Evolutionary conservation across 129 eudicot species (phyloP).

Genomic region (Tagetes erecta): DNA sequence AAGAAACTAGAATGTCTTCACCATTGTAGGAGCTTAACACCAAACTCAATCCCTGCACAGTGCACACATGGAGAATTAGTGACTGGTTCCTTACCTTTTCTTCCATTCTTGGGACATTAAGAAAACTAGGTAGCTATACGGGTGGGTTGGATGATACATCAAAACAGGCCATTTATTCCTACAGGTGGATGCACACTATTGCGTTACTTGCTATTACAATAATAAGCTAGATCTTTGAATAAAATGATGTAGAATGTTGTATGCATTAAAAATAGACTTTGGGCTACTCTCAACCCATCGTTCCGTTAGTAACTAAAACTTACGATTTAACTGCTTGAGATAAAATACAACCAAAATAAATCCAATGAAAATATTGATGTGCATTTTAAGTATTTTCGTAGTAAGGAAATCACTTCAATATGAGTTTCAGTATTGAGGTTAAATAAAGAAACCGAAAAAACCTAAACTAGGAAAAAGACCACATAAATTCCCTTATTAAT

Average conservation of each 20-base stretch:
- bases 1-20: slow-evolving; percentile 86
- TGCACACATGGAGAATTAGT: neutral
- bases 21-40: slow-evolving; percentile 81
- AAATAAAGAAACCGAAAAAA: neutral
- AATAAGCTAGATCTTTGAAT: neutral
- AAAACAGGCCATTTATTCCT: slow-evolving; percentile 2
- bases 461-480: neutral
- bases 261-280: neutral
- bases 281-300: neutral
- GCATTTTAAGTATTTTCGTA: neutral
- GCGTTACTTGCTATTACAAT: neutral
- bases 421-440: neutral
- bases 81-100: neutral
- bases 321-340: neutral
- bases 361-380: neutral
- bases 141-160: neutral
- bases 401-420: neutral
- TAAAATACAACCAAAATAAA: neutral
- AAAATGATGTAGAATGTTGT: neutral
- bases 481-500: neutral
- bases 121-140: neutral
- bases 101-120: neutral
- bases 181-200: neutral
- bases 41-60: slow-evolving; percentile 84
- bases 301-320: neutral